These are phyloP conservation scores for Fusarium udum DNA, from an alignment of 2,329 filamentous ascomycete genomes.

Conservation along the genomic window DNA sequence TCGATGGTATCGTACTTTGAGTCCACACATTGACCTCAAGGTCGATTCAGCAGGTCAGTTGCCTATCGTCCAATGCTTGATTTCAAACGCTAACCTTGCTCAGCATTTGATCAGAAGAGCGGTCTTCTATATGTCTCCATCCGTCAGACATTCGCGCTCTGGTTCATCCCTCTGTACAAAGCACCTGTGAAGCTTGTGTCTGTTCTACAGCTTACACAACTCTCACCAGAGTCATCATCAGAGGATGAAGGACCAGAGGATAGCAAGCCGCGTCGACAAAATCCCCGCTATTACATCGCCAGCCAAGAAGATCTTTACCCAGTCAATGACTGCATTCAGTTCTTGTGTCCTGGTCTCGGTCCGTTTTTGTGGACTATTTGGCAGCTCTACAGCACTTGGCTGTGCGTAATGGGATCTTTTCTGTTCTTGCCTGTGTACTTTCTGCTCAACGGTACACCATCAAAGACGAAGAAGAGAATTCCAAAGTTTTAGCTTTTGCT, in stretches of 20 bases:
- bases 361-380: conserved; percentile 63
- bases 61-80: fast-evolving
- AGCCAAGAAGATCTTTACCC: conserved; percentile 87
- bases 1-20: conserved; percentile 85
- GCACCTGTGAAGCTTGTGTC: conserved; percentile 74
- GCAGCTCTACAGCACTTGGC: conserved; percentile 71
- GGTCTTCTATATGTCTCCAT: conserved; percentile 78
- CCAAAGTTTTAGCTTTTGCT: conserved; percentile 13
- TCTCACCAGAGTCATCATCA: conserved; percentile 45
- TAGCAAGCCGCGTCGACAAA: conserved; percentile 31
- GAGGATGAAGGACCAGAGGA: conserved; percentile 22
- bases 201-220: conserved; percentile 68
- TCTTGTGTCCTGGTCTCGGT: conserved; percentile 70
- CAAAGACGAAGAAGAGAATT: conserved; percentile 22
- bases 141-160: conserved; percentile 79
- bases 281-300: conserved; percentile 72
- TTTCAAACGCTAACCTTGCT: not conserved
- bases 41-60: conserved; percentile 66
- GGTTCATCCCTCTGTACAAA: conserved; percentile 79
- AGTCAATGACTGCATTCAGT: conserved; percentile 77
- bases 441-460: conserved; percentile 40
- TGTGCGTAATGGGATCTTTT: conserved; percentile 70
- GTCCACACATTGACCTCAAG: conserved; percentile 73
- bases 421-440: conserved; percentile 51
- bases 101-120: conserved; percentile 73